phyloP scores from a whole-genome alignment of 2,329 filamentous ascomycete genomes.

The Neopestalotiopsis sp. region DNA sequence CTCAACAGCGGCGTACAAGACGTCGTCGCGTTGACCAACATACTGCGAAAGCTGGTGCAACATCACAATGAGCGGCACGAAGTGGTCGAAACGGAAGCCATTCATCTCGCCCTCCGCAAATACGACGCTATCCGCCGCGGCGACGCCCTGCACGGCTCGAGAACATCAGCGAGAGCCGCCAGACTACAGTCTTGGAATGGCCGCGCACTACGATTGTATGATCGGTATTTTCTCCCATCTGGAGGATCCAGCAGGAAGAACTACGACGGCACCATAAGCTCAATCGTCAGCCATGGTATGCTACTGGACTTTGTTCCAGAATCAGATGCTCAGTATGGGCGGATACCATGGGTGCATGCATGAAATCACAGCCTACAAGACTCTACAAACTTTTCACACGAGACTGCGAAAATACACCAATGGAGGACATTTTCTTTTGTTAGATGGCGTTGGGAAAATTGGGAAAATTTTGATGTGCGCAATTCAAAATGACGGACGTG shows the following conservation, averaged over 20 bases:
- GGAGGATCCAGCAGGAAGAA: background rate
- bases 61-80: background rate
- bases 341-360: conserved; percentile 1
- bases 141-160: background rate
- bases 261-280: background rate
- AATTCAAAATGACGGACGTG: background rate
- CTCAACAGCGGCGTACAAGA: conserved; percentile 13
- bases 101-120: background rate
- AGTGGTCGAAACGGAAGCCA: background rate
- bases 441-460: background rate
- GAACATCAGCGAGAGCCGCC: background rate
- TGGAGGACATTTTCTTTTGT: background rate
- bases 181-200: background rate
- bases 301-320: background rate
- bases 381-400: too few species aligned
- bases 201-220: background rate
- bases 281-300: background rate
- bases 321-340: background rate
- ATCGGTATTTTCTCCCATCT: background rate
- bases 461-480: background rate
- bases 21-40: background rate
- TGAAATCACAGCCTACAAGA: background rate
- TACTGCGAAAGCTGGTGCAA: background rate
- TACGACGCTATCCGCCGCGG: background rate
- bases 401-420: background rate